A percentile compares a stretch with the other conserved stretches of the same genome.
Conservation (phyloP, 2,329 filamentous ascomycete species). For the Aspergillus thermomutatus region DNA sequence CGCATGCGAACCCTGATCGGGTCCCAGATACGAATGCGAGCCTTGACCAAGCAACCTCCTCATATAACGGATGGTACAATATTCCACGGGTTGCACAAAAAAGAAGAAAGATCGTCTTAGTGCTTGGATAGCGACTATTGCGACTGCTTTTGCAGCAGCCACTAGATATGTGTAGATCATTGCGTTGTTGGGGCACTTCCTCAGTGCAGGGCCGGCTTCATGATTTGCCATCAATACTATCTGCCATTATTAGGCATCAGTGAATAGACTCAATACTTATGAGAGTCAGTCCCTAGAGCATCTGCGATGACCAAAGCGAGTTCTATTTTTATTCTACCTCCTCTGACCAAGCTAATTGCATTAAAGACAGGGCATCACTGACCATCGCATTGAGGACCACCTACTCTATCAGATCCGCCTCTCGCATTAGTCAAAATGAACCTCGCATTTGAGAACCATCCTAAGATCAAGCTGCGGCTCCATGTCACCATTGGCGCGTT, state of each 20-base stretch:
- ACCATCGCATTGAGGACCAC: no score
- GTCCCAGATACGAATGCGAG: constrained; percentile 7
- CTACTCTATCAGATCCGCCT: neutral
- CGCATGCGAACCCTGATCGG: neutral
- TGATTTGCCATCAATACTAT: neutral
- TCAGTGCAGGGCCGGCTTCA: neutral
- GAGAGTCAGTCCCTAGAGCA: neutral
- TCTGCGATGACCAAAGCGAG: neutral
- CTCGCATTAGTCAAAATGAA: neutral
- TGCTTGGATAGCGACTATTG: neutral
- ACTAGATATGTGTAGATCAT: neutral
- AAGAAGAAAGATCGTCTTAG: no score
- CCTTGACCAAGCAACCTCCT: neutral
- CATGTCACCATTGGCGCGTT: constrained; percentile 12
- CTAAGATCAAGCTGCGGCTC: constrained; percentile 7
- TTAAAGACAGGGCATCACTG: neutral
- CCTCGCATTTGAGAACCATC: constrained; percentile 1
- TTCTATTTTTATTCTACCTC: neutral
- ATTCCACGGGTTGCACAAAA: neutral
- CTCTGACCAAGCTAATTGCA: neutral
- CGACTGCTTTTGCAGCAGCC: neutral
- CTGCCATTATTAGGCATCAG: neutral
- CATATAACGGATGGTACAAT: neutral
- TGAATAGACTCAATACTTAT: neutral
- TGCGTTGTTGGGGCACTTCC: neutral